Evolutionary conservation across 306 rosid species (phyloP), one percentile per base, ranked within the genome.

Genomic region (Lotus japonicus): DNA sequence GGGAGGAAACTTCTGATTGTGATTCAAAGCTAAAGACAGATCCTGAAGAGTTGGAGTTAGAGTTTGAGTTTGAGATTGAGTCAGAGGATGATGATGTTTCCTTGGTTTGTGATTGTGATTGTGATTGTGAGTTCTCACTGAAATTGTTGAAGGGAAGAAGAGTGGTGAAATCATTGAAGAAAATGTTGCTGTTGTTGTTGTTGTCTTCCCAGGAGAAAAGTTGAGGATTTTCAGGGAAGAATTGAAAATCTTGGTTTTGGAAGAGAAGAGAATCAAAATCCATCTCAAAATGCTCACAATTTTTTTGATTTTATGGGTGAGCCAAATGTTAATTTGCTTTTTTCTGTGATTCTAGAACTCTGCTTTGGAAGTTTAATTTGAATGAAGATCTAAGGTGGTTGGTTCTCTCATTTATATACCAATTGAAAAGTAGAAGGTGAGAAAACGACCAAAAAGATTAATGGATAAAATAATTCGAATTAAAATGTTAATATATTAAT

Each of bases 1-100:
- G 53, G 14, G 80, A 82, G 2, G 83, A 82, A 5, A 81, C 79
- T 67, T 81, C 85, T 33, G 7, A 31, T 31, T 72, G 73, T 12
- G 44, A 52, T 15, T 81, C 79, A 1, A 19, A 11, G n/a, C 53
- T 71, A 8, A 41, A 35, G 0, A 8, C 8, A 45, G 57, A 66
- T 1, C 39, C 74, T 2, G 73, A 64, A 38, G 61, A 53, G 35
- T 73, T 73, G 1, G 79, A 67, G 5, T 48, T 76, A 0, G 45
- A 19, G 1, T n/a, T n/a, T 2, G 79, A 67, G 7, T 48, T 75
- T 0, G 45, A 19, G 1, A 68, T 72, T 2, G 79, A 67, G 5
- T 48, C 79, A 0, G 45, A 19, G 1, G 28, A 54, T 12, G 72
- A 66, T 12, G 74, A 65, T 10, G 68, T 16, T 57, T 73, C 82